Percentiles rank a stretch among this genome's conserved stretches.
Conservation (phyloP, 2,329 filamentous ascomycete species). For the Colletotrichum camelliae region DNA sequence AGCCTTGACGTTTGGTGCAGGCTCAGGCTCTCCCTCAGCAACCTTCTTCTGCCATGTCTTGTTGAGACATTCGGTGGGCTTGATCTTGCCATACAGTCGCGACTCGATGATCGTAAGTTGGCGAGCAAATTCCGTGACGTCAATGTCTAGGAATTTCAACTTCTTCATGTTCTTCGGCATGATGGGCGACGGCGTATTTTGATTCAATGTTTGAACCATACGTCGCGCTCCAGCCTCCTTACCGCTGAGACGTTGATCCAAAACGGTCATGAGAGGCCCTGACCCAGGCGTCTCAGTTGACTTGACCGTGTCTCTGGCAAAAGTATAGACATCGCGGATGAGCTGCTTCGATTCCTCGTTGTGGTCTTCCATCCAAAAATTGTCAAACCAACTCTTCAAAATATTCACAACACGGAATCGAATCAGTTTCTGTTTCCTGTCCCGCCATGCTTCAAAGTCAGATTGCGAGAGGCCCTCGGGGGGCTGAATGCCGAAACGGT, state of each 20-base stretch:
- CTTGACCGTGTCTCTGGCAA: constrained; percentile 90
- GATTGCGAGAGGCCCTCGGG: constrained; percentile 77
- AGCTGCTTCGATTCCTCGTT: constrained; percentile 84
- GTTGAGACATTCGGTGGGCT: constrained; percentile 93
- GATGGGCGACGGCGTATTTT: constrained; percentile 84
- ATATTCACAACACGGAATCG: constrained; percentile 97
- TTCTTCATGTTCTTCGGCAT: constrained; percentile 99
- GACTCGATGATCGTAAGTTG: constrained; percentile 98
- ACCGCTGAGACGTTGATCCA: constrained; percentile 87
- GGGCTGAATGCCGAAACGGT: constrained; percentile 90
- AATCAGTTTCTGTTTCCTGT: constrained; percentile 95
- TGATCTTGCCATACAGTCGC: constrained; percentile 92
- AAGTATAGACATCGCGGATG: constrained; percentile 86
- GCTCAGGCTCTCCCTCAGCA: constrained; percentile 78
- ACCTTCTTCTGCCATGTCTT: constrained; percentile 99
- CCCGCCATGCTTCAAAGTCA: constrained; percentile 88
- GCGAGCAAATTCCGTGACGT: constrained; percentile 93
- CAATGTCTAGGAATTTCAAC: constrained; percentile 96
- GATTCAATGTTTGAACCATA: constrained; percentile 84
- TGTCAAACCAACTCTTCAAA: constrained; percentile 97
- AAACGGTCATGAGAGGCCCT: constrained; percentile 79
- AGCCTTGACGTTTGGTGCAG: constrained; percentile 92
- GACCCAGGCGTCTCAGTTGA: constrained; percentile 93
- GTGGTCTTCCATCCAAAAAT: constrained; percentile 97
- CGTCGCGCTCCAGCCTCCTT: constrained; percentile 87